Evolutionary conservation across 1,139 yeast species (phyloP).

Genomic region (Pichia sp.): DNA sequence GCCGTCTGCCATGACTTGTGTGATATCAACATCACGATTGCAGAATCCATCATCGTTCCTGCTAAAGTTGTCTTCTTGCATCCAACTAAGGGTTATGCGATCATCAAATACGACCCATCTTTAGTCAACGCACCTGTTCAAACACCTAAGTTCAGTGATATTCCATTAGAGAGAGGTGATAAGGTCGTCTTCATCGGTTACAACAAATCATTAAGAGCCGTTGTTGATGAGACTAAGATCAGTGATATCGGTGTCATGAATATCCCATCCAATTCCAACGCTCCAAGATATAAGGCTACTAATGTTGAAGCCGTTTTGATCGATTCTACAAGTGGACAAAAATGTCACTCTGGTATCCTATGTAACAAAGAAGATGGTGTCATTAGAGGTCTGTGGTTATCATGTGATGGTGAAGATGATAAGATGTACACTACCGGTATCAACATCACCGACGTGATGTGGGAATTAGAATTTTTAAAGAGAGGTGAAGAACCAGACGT

Average conservation of each 20-base stretch:
- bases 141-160: constrained; percentile 61
- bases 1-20: constrained; percentile 84
- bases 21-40: constrained; percentile 76
- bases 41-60: constrained; percentile 81
- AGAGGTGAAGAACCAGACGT: constrained; percentile 47
- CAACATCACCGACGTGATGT: constrained; percentile 63
- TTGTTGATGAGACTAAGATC: constrained; percentile 73
- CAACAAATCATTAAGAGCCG: constrained; percentile 66
- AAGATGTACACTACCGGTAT: constrained; percentile 75
- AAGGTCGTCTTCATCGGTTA: constrained; percentile 76
- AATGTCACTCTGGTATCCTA: constrained; percentile 74
- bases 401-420: constrained; percentile 70
- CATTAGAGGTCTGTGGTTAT: constrained; percentile 80
- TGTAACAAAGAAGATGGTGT: constrained; percentile 81
- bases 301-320: constrained; percentile 76
- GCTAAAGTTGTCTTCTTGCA: constrained; percentile 82
- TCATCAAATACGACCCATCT: constrained; percentile 77
- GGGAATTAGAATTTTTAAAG: constrained; percentile 55
- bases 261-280: constrained; percentile 63
- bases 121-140: constrained; percentile 60
- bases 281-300: constrained; percentile 85
- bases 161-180: constrained; percentile 72
- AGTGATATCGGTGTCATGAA: constrained; percentile 75
- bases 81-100: constrained; percentile 85
- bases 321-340: constrained; percentile 70